phyloP scores from a whole-genome alignment of 768 basidiomycete species.

The Collybia nuda region DNA sequence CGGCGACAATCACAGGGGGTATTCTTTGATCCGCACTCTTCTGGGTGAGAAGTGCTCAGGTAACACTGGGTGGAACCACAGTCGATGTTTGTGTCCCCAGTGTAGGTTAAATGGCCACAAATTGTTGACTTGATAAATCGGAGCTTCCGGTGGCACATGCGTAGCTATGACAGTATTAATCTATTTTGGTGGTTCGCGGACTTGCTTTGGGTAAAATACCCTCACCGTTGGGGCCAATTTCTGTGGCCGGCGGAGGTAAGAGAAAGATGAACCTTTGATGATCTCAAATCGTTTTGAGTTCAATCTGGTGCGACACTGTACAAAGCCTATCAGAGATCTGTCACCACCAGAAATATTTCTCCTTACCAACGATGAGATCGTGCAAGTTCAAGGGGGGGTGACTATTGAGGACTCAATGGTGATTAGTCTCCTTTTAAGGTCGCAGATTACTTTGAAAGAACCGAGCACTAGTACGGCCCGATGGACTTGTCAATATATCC shows the following conservation, averaged over 20 bases:
- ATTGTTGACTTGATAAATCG: conserved; percentile 43
- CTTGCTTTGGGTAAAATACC: conserved; percentile 13
- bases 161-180: conserved; percentile 11
- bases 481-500: background rate
- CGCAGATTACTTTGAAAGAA: conserved; percentile 8
- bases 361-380: conserved; percentile 5
- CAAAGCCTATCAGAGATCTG: conserved; percentile 28
- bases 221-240: conserved; percentile 23
- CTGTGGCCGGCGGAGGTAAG: conserved; percentile 56
- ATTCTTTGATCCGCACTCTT: conserved; percentile 34
- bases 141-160: conserved; percentile 69
- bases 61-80: conserved; percentile 46
- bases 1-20: conserved; percentile 49
- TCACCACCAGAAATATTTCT: background rate
- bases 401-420: background rate
- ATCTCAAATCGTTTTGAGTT: conserved; percentile 38
- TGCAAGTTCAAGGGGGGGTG: conserved; percentile 3
- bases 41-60: conserved; percentile 50
- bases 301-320: conserved; percentile 25
- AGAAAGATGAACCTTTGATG: conserved; percentile 23
- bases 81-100: conserved; percentile 46
- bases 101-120: conserved; percentile 60
- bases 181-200: conserved; percentile 23
- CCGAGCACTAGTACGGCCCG: conserved; percentile 20
- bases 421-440: conserved; percentile 25